phyloP scores from a whole-genome alignment of 331 rosid genomes.

The Acacia concinna region DNA sequence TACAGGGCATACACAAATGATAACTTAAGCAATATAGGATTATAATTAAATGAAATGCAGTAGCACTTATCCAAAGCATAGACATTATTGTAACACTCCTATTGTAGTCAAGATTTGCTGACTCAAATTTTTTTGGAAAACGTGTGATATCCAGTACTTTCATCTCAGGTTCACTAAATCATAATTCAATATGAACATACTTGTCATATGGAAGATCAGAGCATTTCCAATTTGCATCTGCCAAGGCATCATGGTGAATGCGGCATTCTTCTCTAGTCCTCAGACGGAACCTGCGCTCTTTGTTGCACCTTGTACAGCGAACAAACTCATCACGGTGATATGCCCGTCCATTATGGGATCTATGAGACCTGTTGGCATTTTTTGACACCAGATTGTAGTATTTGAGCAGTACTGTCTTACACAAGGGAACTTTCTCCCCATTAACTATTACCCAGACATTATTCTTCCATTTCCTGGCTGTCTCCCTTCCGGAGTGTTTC shows the following conservation, averaged over 20 bases:
- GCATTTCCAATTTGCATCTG: constrained; percentile 82
- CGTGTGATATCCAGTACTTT: not conserved
- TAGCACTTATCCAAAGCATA: not conserved
- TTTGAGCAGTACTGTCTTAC: constrained; percentile 85
- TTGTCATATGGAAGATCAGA: constrained; percentile 82
- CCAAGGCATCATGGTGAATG: constrained; percentile 81
- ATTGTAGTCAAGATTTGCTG: constrained; percentile 1
- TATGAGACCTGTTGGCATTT: constrained; percentile 61
- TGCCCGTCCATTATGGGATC: constrained; percentile 65
- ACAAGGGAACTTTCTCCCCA: constrained; percentile 87
- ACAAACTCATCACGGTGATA: constrained; percentile 91
- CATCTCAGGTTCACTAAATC: not conserved
- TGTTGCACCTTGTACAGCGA: constrained; percentile 71
- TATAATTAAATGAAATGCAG: not conserved
- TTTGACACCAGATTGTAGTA: constrained; percentile 78
- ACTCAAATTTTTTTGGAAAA: not conserved
- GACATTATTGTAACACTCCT: not conserved
- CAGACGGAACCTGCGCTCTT: constrained; percentile 90
- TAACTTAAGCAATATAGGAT: not conserved
- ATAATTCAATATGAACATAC: constrained; percentile 44
- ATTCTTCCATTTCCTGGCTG: constrained; percentile 97
- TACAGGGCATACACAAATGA: not conserved
- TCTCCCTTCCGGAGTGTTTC: constrained; percentile 96
- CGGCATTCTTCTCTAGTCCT: constrained; percentile 87
- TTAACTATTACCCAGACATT: constrained; percentile 88